Evolutionary conservation across 768 basidiomycete genomes (phyloP), one percentile per base, ranked within the genome.

Genomic region (Pulveroboletus ravenelii): DNA sequence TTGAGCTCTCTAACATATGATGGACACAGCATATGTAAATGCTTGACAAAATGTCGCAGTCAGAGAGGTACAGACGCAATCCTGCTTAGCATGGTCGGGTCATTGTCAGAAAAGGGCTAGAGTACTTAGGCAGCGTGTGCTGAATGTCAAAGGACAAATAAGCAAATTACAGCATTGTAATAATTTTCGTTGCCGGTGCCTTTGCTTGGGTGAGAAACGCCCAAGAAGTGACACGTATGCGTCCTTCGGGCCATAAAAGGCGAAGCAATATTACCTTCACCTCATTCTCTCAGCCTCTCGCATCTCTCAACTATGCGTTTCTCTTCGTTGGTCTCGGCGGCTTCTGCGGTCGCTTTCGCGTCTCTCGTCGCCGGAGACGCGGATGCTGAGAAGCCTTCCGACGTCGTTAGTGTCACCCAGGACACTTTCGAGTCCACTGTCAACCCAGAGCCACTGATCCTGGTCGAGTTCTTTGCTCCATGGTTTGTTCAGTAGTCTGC

Each of bases 401-500:
- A 98, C 69, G 94, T 99, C 56, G 54, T 93, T 42, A 85, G 75
- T 66, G 73, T 97, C 53, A 89, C 82, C 27, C 69, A 82, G 38
- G 69, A 74, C 55, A 81, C 75, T 61, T 94, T 96, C 66, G 78
- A 86, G 56, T 70, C 77, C 29, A 67, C 77, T 50, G 81, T 94
- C 51, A 72, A 75, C 53, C 67, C 74, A 3, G 89, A 91, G 63
- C 66, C 84, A 17, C 72, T 95, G 56, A 82, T 92, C 54, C 78
- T 98, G 29, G 89, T 97, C 54, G 95, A 98, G 76, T 98, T 93
- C 84, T 95, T 90, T 65, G 89, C 90, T 25, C 89, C 88, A 55
- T 92, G 88, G 88, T 88, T 62, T 10, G 64, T 55, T 25, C 15
- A 17, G 42, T 27, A n/a, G 23, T 10, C 27, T 7, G 0, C 17